These are phyloP conservation scores for Murraya paniculata DNA, from an alignment of 345 rosid species.

Conservation along the genomic window DNA sequence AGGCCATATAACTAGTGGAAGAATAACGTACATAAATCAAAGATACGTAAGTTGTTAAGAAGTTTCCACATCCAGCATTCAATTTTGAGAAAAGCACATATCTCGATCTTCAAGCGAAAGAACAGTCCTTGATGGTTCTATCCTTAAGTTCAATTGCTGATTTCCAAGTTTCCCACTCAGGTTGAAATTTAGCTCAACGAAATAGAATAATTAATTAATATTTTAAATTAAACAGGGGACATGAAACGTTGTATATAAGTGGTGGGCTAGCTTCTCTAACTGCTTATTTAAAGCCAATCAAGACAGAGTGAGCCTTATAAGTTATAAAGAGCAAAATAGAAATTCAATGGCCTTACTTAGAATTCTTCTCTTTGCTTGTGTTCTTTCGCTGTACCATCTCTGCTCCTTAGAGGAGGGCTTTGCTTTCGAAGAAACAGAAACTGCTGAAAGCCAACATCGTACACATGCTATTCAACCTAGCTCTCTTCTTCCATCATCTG, in stretches of 20 bases:
- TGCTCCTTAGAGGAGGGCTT: constrained; percentile 13
- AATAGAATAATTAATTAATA: not conserved
- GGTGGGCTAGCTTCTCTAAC: not conserved
- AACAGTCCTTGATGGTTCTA: not conserved
- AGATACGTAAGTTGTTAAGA: not conserved
- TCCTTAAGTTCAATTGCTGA: not conserved
- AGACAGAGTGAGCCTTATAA: not conserved
- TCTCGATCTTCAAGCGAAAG: not conserved
- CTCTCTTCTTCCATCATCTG: constrained; percentile 51
- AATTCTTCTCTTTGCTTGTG: constrained; percentile 13
- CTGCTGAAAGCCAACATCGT: not conserved
- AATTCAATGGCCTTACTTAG: constrained; percentile 1
- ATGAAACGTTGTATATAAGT: not conserved
- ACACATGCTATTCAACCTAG: constrained; percentile 34
- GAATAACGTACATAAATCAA: not conserved
- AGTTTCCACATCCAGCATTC: not conserved
- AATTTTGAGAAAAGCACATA: not conserved
- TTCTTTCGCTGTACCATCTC: constrained; percentile 16
- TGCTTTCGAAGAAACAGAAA: constrained; percentile 29
- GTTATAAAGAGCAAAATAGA: not conserved
- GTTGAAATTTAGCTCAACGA: not conserved
- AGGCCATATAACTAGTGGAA: not conserved
- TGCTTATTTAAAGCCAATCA: not conserved
- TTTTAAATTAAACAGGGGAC: not conserved
- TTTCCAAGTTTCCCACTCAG: not conserved